A percentile compares a stretch with the other conserved stretches of the same genome.
Conservation (phyloP, 768 basidiomycete species). For the Ramaria sp. region DNA sequence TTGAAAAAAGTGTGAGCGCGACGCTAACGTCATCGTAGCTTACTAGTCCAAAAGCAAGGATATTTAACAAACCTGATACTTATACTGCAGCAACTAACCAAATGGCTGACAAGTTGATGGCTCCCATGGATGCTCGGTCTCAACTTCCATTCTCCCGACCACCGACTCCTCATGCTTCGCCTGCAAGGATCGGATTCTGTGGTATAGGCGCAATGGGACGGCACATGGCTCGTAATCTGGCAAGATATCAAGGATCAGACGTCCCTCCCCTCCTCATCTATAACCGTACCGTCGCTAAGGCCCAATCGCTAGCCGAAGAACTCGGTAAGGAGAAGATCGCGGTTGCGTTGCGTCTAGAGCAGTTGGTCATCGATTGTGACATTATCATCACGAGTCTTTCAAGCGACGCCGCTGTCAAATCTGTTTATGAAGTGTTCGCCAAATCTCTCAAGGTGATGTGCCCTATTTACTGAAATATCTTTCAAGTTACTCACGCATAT, state of each 20-base stretch:
- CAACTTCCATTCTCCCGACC: slow-evolving; percentile 50
- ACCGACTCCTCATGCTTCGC: slow-evolving; percentile 31
- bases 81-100: not conserved
- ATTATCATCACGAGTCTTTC: slow-evolving; percentile 66
- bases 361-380: slow-evolving; percentile 60
- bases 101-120: not conserved
- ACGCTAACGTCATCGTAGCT: no score
- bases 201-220: slow-evolving; percentile 23
- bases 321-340: slow-evolving; percentile 42
- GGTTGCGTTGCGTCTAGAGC: slow-evolving; percentile 44
- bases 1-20: no score
- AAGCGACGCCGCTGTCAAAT: slow-evolving; percentile 59
- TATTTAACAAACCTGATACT: no score
- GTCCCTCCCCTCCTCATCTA: slow-evolving; percentile 54
- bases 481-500: not conserved
- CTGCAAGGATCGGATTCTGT: slow-evolving; percentile 36
- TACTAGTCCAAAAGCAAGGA: no score
- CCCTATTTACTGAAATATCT: not conserved
- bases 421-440: slow-evolving; percentile 50
- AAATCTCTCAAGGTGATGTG: slow-evolving; percentile 43
- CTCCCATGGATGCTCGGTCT: slow-evolving; percentile 7
- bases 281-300: slow-evolving; percentile 61
- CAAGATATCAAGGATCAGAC: slow-evolving; percentile 34
- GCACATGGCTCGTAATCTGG: slow-evolving; percentile 73
- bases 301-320: slow-evolving; percentile 44